Evolutionary conservation across 345 rosid genomes (phyloP), one percentile per base, ranked within the genome.

Genomic region (Corchorus olitorius): DNA sequence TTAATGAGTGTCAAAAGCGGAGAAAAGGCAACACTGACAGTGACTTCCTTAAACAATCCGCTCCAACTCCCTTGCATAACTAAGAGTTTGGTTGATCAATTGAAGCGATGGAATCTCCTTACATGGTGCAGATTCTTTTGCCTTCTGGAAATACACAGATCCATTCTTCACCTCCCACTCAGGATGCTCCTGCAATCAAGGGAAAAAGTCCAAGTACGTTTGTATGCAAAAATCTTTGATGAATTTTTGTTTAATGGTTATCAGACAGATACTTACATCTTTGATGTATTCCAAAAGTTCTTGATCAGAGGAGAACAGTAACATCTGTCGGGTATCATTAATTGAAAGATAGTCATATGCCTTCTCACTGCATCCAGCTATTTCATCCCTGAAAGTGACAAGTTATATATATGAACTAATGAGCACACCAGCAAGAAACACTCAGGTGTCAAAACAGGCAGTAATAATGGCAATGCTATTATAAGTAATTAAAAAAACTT

Each of bases 321-420:
- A 78, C 90, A 91, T 94, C 78, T 90, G 86, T 3, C 80, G 68
- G 37, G 99, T 95, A 84, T 94, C 90, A 22, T 53, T 83, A 15
- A 94, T 55, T 17, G 97, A 91, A 76, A 97, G 90, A 82, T 84
- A 88, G 85, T 94, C 97, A 72, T 92, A 94, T 53, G 99, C 98
- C 87, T 92, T 97, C 92, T 97, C 99, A 63, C 97, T 94, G 89
- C 99, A 97, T 77, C 99, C 98, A 74, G 98, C 91, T 81, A 97
- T 94, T 82, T 97, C 99, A 80, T 97, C 98, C 82, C 98, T 97
- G 77, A 17, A 76, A 74, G 52, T 27, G 19, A 66, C 11, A 48
- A 15, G 69, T 34, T 13, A 35, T 8, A 16, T 35, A 70, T 34
- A n/a, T n/a, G n/a, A 74, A 72, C n/a, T 64, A 46, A 34, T 68